A percentile compares a stretch with the other conserved stretches of the same genome.
Conservation (phyloP, 2,329 filamentous ascomycete species). For the Diaporthe ilicicola region DNA sequence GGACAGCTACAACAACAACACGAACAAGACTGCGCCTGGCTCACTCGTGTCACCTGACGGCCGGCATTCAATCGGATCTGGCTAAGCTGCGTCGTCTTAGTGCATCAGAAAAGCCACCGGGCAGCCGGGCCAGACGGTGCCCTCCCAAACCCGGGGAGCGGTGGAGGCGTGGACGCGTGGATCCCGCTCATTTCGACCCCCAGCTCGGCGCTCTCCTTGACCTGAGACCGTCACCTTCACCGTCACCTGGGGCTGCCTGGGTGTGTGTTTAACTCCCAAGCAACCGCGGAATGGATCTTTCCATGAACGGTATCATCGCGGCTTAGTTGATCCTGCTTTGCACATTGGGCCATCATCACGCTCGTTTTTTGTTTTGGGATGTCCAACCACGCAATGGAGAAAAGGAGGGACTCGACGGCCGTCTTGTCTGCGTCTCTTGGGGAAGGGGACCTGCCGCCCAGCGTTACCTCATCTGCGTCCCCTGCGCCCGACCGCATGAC, state of each 20-base stretch:
- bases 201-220: not conserved
- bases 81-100: conserved; percentile 4
- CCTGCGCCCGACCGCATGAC: conserved; percentile 33
- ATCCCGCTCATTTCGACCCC: not conserved
- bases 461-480: conserved; percentile 14
- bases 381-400: not conserved
- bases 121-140: conserved; percentile 5
- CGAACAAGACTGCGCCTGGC: not conserved
- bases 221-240: not conserved
- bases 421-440: not conserved
- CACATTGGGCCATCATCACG: not conserved
- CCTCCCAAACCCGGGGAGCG: not conserved
- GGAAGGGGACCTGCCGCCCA: not conserved
- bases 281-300: not conserved
- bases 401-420: not conserved
- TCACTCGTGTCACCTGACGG: not conserved
- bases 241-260: not conserved
- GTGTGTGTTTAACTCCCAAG: too few relatives aligned
- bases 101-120: not conserved
- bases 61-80: not conserved
- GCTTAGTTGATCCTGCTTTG: not conserved
- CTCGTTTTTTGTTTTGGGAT: not conserved
- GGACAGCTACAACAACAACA: not conserved
- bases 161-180: conserved; percentile 9
- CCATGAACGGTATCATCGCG: not conserved